These are phyloP conservation scores for Ascochyta rabiei DNA, from an alignment of 2,329 filamentous ascomycete species.

Conservation along the genomic window DNA sequence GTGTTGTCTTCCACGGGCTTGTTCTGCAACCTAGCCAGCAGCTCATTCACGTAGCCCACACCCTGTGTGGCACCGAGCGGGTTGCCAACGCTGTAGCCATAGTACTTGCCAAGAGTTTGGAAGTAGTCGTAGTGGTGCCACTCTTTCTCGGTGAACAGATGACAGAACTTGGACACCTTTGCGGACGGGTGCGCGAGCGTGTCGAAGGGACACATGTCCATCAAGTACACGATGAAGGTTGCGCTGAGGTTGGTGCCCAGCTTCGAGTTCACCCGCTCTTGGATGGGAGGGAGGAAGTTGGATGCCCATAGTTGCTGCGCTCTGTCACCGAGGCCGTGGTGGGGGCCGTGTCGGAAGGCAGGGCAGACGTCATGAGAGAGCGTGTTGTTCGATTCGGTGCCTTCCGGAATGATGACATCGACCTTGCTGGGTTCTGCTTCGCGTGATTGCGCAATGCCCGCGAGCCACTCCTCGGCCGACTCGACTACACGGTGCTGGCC, in stretches of 20 bases:
- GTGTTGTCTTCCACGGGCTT: slow-evolving; percentile 74
- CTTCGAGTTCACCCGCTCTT: slow-evolving; percentile 70
- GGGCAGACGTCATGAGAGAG: slow-evolving; percentile 76
- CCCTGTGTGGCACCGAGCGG: slow-evolving; percentile 82
- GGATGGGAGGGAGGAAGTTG: slow-evolving; percentile 71
- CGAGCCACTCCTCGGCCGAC: slow-evolving; percentile 76
- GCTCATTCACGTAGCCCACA: slow-evolving; percentile 85
- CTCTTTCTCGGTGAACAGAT: slow-evolving; percentile 73
- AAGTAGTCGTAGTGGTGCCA: slow-evolving; percentile 84
- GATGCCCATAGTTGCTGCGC: slow-evolving; percentile 65
- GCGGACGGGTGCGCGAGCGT: slow-evolving; percentile 67
- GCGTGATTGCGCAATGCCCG: slow-evolving; percentile 69
- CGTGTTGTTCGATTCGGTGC: slow-evolving; percentile 74
- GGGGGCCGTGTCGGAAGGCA: slow-evolving; percentile 68
- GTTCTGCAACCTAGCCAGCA: slow-evolving; percentile 78
- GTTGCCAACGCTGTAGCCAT: slow-evolving; percentile 78
- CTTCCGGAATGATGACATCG: slow-evolving; percentile 73
- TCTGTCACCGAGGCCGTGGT: slow-evolving; percentile 55
- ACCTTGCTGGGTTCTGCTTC: slow-evolving; percentile 50
- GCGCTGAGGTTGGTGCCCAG: slow-evolving; percentile 71
- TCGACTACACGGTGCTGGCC: slow-evolving; percentile 73
- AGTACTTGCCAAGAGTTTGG: slow-evolving; percentile 81
- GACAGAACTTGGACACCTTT: slow-evolving; percentile 72
- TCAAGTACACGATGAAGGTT: slow-evolving; percentile 71
- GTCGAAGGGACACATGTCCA: slow-evolving; percentile 88